Evolutionary conservation across 257 asterid genomes (phyloP).

Genomic region (Apocynum venetum): DNA sequence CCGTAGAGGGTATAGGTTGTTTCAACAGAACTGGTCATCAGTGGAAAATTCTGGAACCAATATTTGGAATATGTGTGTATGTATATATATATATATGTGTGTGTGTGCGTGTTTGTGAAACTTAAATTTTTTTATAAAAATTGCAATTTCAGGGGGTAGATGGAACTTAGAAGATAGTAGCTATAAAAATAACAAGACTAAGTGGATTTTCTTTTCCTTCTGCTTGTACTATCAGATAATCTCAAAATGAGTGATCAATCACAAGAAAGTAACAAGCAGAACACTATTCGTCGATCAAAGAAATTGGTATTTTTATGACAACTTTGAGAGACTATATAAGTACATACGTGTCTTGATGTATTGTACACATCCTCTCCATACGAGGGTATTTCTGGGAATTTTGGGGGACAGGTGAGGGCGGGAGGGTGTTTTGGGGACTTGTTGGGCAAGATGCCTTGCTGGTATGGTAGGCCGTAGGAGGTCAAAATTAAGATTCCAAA

Average conservation of each 20-base stretch:
- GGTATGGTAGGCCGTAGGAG: neutral
- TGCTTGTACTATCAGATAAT: neutral
- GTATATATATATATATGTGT: neutral
- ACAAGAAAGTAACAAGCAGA: neutral
- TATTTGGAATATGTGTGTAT: neutral
- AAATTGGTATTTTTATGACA: neutral
- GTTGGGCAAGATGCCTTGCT: neutral
- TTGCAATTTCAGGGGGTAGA: neutral
- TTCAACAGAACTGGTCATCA: neutral
- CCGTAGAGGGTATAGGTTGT: neutral
- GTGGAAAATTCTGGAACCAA: conserved; percentile 14
- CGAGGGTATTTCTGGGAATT: too few species aligned
- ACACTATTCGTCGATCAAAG: neutral
- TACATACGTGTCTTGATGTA: neutral
- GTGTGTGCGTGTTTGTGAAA: too few species aligned
- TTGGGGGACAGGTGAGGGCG: too few species aligned
- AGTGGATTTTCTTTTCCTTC: neutral
- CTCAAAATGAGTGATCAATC: conserved; percentile 9
- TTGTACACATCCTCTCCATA: too few species aligned
- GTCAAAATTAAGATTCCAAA: neutral
- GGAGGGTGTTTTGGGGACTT: neutral
- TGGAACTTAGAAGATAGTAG: neutral
- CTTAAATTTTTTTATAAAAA: too few species aligned
- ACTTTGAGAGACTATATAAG: neutral
- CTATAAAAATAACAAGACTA: neutral